Base-by-base conservation (phyloP, 2,329 filamentous ascomycete species). In the Penicillium polonicum region DNA sequence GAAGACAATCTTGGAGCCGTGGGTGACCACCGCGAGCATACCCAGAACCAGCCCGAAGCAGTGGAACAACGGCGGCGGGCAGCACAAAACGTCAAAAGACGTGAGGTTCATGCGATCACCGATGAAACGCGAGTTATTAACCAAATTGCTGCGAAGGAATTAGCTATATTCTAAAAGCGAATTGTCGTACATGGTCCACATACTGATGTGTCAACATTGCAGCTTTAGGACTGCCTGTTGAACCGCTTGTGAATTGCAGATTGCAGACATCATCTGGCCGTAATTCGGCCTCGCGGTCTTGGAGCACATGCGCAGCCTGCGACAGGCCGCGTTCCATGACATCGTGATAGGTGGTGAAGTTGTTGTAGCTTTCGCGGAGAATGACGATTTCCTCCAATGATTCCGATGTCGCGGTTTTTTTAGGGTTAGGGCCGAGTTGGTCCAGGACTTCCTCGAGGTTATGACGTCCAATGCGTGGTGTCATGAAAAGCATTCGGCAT, bases 11-110 rank as follows among this genome's bases (percentile, higher is more conserved):
- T 88, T 89, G 39, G 84, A 85, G 46, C 90, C 89, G 70, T 92
- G 89, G 0, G 88, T 91, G 52, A 92, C 75, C 43, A 85, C 81
- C 2, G 88, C 86, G 55, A 92, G 82, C 44, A 92, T 80, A 9
- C 90, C 90, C 3, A 92, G 83, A 1, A 92, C 89, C 8, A 93
- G 83, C 1, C 90, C 90, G 69, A 93, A 93, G 78, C 89, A 93
- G 78, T 94, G 91, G 79, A 94, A 94, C 4, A 94, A 81, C 0
- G 91, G 90, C 0, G 90, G 90, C 3, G 90, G 90, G 71, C 90
- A 94, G 78, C 90, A 93, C 12, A 94, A 80, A 8, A 87, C 79
- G 68, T 92, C 89, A 45, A 80, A 77, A 3, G 83, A 76, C 0
- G 84, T 86, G 17, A 93, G 80, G 6, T 83, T 81, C 87, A 92